Conservation (phyloP, 73 alveolate species). For the Uronychia setigera region DNA sequence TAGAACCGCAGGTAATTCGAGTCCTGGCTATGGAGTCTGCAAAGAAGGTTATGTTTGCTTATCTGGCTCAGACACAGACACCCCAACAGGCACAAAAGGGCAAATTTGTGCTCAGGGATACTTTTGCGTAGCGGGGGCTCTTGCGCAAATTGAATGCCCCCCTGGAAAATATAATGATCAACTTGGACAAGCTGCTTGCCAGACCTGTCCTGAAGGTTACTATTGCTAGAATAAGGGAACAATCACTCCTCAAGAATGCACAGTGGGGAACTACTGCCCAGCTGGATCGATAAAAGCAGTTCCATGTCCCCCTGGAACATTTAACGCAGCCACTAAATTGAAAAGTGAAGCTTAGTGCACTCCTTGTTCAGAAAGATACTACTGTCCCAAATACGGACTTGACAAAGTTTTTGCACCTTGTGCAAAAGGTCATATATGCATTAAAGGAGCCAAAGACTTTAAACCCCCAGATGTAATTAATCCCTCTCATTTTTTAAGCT, state of each 20-base stretch:
- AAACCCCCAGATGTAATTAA: slow-evolving; percentile 18
- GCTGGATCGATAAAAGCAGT: slow-evolving; percentile 18
- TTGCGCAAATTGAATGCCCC: slow-evolving; percentile 50
- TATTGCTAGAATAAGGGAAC: slow-evolving; percentile 44
- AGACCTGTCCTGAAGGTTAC: slow-evolving; percentile 65
- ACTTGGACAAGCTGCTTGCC: slow-evolving; percentile 16
- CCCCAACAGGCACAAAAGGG: slow-evolving; percentile 27
- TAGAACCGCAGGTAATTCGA: background rate
- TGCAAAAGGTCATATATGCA: slow-evolving; percentile 71
- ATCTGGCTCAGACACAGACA: slow-evolving; percentile 23
- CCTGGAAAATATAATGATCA: slow-evolving; percentile 68
- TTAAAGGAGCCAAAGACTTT: slow-evolving; percentile 17
- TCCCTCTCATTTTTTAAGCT: background rate
- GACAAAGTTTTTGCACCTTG: slow-evolving; percentile 54
- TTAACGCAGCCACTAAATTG: slow-evolving; percentile 45
- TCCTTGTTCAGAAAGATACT: slow-evolving; percentile 63
- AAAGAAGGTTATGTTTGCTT: slow-evolving; percentile 57
- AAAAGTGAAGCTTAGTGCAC: slow-evolving; percentile 62
- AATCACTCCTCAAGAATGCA: slow-evolving; percentile 13
- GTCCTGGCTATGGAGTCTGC: slow-evolving; percentile 28
- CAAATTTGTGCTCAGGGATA: slow-evolving; percentile 59
- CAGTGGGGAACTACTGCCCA: slow-evolving; percentile 47
- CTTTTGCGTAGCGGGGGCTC: slow-evolving; percentile 51
- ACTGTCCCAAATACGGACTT: slow-evolving; percentile 65
- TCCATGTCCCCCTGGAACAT: slow-evolving; percentile 78